Evolutionary conservation across 805 yeast genomes (phyloP).

Genomic region (Blastobotrys terrestris): DNA sequence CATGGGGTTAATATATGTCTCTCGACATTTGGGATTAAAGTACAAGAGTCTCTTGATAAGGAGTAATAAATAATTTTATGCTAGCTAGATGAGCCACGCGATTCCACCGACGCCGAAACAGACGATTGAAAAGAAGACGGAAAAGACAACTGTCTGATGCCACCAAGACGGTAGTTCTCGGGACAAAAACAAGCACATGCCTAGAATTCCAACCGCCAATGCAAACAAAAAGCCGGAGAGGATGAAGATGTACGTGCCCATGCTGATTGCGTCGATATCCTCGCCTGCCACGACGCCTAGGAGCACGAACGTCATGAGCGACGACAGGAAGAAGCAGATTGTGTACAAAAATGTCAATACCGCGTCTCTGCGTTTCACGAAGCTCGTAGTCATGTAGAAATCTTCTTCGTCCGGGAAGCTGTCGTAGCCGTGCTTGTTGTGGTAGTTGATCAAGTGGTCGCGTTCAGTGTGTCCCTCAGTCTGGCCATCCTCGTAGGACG

Average conservation of each 20-base stretch:
- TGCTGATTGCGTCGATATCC: constrained; percentile 24
- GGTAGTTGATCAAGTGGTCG: not conserved
- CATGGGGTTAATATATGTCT: constrained; percentile 64
- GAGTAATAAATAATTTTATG: constrained; percentile 2
- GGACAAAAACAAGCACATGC: constrained; percentile 40
- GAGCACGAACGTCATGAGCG: constrained; percentile 39
- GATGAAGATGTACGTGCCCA: constrained; percentile 29
- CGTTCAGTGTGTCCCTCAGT: not conserved
- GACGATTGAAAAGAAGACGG: constrained; percentile 35
- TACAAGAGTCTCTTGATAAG: not conserved
- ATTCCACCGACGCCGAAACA: constrained; percentile 41
- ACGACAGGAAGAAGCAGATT: constrained; percentile 35
- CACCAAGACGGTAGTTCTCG: constrained; percentile 36
- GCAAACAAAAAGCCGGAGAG: constrained; percentile 40
- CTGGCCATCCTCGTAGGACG: not conserved
- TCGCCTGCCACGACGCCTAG: constrained; percentile 37
- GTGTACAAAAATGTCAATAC: constrained; percentile 42
- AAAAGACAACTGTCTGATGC: constrained; percentile 41
- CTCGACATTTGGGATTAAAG: constrained; percentile 34
- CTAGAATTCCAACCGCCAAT: constrained; percentile 37
- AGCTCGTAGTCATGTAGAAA: not conserved
- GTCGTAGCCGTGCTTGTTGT: constrained; percentile 9
- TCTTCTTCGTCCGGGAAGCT: constrained; percentile 11
- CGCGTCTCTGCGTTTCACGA: constrained; percentile 32
- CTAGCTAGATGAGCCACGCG: constrained; percentile 28